Evolutionary conservation across 139 green algal species (phyloP).

Genomic region (Closterium sp.): DNA sequence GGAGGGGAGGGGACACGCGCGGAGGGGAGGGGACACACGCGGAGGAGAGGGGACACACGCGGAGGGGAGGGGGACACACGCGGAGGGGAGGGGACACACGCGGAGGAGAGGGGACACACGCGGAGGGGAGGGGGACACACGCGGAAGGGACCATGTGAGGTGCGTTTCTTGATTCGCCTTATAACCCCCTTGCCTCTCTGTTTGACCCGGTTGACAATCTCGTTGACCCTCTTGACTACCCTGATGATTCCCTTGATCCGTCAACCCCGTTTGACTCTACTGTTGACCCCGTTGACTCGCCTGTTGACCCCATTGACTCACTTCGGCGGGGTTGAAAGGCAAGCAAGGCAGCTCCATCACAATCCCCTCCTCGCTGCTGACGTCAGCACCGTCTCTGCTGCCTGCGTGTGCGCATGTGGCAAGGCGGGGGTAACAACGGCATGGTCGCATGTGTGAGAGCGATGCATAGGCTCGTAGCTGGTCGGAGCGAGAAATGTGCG

Average conservation of each 20-base stretch:
- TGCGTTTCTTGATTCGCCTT: no score
- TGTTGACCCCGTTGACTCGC: background rate
- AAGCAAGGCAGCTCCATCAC: conserved; percentile 38
- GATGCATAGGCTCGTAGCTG: background rate
- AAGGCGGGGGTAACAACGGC: background rate
- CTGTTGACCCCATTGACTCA: background rate
- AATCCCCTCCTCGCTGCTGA: background rate
- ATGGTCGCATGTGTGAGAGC: background rate
- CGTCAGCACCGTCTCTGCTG: background rate
- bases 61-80: background rate
- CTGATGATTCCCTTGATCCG: no score
- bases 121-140: background rate
- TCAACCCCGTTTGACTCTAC: no score
- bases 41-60: background rate
- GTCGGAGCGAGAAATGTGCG: background rate
- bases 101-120: no score
- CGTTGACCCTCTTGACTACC: no score
- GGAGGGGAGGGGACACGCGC: background rate
- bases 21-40: background rate
- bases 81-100: no score
- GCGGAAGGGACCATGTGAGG: background rate
- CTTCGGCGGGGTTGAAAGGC: conserved; percentile 45
- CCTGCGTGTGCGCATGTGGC: background rate
- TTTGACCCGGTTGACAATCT: no score
- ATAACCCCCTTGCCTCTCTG: no score